Conservation (phyloP, 768 basidiomycete genomes). For the Phanerodontia chrysosporium region DNA sequence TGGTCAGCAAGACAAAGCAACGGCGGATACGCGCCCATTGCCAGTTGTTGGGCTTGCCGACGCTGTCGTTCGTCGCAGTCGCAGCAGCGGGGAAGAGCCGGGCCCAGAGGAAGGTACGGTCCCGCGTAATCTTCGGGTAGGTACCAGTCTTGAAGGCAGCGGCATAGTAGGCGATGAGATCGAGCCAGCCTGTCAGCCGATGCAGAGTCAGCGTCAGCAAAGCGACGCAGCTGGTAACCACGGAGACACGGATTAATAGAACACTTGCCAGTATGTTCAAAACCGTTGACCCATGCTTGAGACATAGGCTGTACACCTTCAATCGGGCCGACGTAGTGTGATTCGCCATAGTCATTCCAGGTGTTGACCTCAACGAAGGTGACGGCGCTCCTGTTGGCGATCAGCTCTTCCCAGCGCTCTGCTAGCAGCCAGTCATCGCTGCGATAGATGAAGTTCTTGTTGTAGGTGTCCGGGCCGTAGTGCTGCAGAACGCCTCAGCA, state of each 20-base stretch:
- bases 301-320: constrained; percentile 37
- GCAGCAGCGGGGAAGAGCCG: constrained; percentile 30
- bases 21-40: constrained; percentile 41
- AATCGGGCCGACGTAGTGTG: constrained; percentile 48
- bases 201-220: neutral
- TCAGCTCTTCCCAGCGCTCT: constrained; percentile 64
- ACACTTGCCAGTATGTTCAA: constrained; percentile 29
- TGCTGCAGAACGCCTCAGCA: too few species aligned
- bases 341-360: constrained; percentile 69
- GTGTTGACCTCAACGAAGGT: constrained; percentile 59
- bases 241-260: neutral
- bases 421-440: constrained; percentile 65
- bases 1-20: neutral
- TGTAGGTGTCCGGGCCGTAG: constrained; percentile 58
- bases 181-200: constrained; percentile 51
- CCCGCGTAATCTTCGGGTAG: constrained; percentile 54
- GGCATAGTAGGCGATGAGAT: constrained; percentile 61
- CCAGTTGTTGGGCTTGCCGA: constrained; percentile 53
- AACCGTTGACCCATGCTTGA: constrained; percentile 38
- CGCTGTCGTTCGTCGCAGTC: constrained; percentile 42
- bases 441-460: constrained; percentile 67
- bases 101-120: constrained; percentile 46
- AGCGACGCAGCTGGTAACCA: neutral
- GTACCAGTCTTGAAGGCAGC: constrained; percentile 67
- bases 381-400: constrained; percentile 50